These are phyloP conservation scores for Pseudogymnoascus sp. DNA, from an alignment of 2,329 filamentous ascomycete genomes.

Conservation along the genomic window DNA sequence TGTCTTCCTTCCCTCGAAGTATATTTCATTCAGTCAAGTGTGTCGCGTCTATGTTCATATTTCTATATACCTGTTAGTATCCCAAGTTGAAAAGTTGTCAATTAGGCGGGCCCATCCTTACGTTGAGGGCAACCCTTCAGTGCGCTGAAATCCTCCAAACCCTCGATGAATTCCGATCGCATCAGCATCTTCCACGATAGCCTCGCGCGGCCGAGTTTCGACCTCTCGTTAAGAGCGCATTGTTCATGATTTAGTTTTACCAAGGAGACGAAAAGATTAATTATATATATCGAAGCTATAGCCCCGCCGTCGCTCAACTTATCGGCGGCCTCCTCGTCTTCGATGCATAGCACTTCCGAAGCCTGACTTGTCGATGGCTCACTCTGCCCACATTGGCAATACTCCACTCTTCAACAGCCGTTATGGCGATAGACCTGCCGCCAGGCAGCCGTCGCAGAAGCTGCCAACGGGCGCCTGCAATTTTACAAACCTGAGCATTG, in stretches of 20 bases:
- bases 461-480: slow-evolving; percentile 44
- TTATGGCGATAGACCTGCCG: slow-evolving; percentile 15
- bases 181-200: neutral
- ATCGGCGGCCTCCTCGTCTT: neutral
- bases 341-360: neutral
- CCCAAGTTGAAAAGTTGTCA: slow-evolving; percentile 8
- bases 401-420: slow-evolving; percentile 25
- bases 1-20: neutral
- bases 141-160: neutral
- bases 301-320: neutral
- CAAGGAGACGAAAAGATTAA: neutral
- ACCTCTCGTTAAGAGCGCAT: slow-evolving; percentile 2
- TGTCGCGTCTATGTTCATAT: slow-evolving; percentile 7
- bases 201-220: neutral
- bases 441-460: slow-evolving; percentile 15
- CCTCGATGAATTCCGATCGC: slow-evolving; percentile 6
- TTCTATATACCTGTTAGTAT: slow-evolving; percentile 8
- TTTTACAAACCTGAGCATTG: slow-evolving; percentile 38
- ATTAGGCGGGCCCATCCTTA: neutral
- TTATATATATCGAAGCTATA: neutral
- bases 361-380: slow-evolving; percentile 23
- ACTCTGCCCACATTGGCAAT: slow-evolving; percentile 20
- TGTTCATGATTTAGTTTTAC: neutral
- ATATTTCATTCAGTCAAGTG: slow-evolving; percentile 8
- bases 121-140: neutral